Evolutionary conservation across 192 early-diverging fungal genomes (phyloP).

Genomic region (Rhizoclosmatium sp.): DNA sequence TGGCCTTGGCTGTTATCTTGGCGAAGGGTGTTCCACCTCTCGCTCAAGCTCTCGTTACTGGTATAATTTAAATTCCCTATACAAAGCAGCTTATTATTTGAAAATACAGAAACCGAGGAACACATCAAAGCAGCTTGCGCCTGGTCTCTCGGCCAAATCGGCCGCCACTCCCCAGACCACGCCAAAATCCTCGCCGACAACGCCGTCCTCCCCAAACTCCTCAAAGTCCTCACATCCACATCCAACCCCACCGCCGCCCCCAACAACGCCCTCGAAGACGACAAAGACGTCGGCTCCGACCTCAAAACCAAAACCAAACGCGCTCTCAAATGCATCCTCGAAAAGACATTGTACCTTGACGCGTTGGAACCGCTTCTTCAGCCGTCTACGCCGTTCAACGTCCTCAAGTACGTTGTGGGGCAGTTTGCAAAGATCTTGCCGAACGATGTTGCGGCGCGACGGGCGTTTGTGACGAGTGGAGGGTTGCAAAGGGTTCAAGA

Average conservation of each 20-base stretch:
- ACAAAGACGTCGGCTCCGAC: slow-evolving; percentile 53
- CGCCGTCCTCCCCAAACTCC: slow-evolving; percentile 61
- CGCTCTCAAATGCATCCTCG: slow-evolving; percentile 60
- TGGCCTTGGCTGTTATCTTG: slow-evolving; percentile 63
- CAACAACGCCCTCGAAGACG: slow-evolving; percentile 28
- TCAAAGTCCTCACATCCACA: slow-evolving; percentile 51
- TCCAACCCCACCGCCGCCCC: background rate
- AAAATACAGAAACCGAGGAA: slow-evolving; percentile 53
- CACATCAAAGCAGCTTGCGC: slow-evolving; percentile 66
- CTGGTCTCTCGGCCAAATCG: slow-evolving; percentile 67
- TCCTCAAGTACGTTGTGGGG: slow-evolving; percentile 66
- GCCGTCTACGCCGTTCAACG: slow-evolving; percentile 55
- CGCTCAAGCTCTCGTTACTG: slow-evolving; percentile 52
- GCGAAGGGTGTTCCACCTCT: slow-evolving; percentile 63
- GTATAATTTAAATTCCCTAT: background rate
- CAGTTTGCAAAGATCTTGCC: slow-evolving; percentile 69
- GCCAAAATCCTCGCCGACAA: slow-evolving; percentile 64
- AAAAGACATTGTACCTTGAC: slow-evolving; percentile 61
- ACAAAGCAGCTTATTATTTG: background rate
- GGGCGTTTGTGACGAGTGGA: slow-evolving; percentile 62
- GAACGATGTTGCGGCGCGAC: slow-evolving; percentile 61
- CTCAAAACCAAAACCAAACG: slow-evolving; percentile 64
- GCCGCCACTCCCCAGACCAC: slow-evolving; percentile 67
- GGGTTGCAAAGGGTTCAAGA: slow-evolving; percentile 62
- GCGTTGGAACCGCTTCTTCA: slow-evolving; percentile 63